These are phyloP conservation scores for Leccinum pachyderme DNA, from an alignment of 1,284 basidiomycete species.

Conservation along the genomic window DNA sequence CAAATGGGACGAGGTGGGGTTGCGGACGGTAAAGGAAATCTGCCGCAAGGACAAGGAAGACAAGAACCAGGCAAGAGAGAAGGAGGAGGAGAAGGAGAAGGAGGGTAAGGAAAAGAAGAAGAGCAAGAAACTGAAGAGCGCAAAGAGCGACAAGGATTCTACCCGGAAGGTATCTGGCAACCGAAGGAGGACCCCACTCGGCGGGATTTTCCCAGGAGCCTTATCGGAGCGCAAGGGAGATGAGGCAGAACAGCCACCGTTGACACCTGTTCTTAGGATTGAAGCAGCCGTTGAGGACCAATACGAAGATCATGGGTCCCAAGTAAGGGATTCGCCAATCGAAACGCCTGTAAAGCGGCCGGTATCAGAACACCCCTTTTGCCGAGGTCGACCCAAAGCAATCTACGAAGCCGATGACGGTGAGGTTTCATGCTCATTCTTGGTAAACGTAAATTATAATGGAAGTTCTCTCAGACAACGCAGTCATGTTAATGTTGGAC, in stretches of 20 bases:
- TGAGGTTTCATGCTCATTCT: slow-evolving; percentile 17
- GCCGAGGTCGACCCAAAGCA: slow-evolving; percentile 45
- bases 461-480: slow-evolving; percentile 36
- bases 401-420: slow-evolving; percentile 54
- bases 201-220: slow-evolving; percentile 48
- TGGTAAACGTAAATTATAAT: neutral
- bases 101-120: slow-evolving; percentile 17
- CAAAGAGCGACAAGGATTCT: slow-evolving; percentile 25
- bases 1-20: slow-evolving; percentile 63
- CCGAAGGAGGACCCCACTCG: slow-evolving; percentile 46
- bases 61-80: slow-evolving; percentile 18
- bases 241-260: slow-evolving; percentile 1
- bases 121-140: slow-evolving; percentile 31
- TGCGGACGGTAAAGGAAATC: slow-evolving; percentile 53
- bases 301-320: slow-evolving; percentile 35
- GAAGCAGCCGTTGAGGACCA: slow-evolving; percentile 54
- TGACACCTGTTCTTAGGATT: slow-evolving; percentile 43
- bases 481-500: slow-evolving; percentile 65
- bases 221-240: slow-evolving; percentile 15
- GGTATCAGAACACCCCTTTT: slow-evolving; percentile 62
- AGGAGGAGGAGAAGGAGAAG: slow-evolving; percentile 6
- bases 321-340: slow-evolving; percentile 3
- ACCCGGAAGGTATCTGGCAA: slow-evolving; percentile 38
- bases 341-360: slow-evolving; percentile 61
- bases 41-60: slow-evolving; percentile 45